Evolutionary conservation across 306 rosid genomes (phyloP).

Genomic region (Sicyos baderoa): DNA sequence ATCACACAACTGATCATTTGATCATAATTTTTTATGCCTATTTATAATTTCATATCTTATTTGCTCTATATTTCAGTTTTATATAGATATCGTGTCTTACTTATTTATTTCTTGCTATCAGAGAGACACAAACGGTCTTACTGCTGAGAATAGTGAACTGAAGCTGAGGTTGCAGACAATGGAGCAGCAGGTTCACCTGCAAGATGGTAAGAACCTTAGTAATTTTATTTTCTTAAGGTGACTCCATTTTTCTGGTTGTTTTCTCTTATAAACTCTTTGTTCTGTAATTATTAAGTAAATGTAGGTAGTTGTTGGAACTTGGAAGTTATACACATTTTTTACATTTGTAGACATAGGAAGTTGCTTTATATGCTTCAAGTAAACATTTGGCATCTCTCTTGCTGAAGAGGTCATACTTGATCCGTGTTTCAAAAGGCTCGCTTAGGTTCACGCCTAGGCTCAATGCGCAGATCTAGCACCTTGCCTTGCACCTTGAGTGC

Average conservation of each 20-base stretch:
- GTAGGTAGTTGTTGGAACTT: no score
- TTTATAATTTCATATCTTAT: background rate
- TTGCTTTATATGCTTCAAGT: no score
- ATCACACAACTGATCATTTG: background rate
- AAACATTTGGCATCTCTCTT: no score
- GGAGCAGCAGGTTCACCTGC: constrained; percentile 97
- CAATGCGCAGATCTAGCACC: no score
- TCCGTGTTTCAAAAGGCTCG: no score
- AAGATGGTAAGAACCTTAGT: constrained; percentile 58
- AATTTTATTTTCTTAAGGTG: constrained; percentile 1
- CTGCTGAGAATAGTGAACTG: constrained; percentile 82
- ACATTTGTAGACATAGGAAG: no score
- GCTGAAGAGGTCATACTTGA: no score
- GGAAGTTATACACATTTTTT: no score
- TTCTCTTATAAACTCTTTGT: background rate
- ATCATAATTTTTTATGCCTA: background rate
- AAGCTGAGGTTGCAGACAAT: constrained; percentile 89
- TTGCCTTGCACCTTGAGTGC: no score
- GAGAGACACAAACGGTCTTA: constrained; percentile 87
- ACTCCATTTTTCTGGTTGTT: background rate
- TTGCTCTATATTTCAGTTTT: background rate
- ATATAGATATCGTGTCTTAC: constrained; percentile 4
- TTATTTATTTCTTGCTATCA: constrained; percentile 27
- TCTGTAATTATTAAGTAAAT: no score
- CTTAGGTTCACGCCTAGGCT: no score